Base-by-base conservation (phyloP, 108 stramenopile species). In the Cyclotella kingstonii region DNA sequence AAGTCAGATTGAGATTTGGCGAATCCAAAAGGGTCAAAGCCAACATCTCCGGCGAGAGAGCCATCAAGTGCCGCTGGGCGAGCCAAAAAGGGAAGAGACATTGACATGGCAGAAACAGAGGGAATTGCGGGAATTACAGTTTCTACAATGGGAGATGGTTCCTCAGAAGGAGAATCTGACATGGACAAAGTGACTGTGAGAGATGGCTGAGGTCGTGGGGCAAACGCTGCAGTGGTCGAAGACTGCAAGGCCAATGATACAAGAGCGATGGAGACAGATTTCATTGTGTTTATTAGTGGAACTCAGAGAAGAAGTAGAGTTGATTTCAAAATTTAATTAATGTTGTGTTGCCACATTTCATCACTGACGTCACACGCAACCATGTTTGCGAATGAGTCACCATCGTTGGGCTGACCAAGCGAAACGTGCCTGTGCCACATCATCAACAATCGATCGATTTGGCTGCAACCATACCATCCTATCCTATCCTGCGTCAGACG, bases 21-120 rank as follows among this genome's bases (percentile, higher is more conserved):
- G 55, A 95, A 90, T 26, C 88, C 88, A 11, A 93, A 56, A 23
- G 95, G 95, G 67, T 95, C 95, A 56, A 95, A 95, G 18, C 95
- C 95, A n/a, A 90, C 90, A 64, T 93, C 91, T 27, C 91, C 95
- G 10, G 84, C 84, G 9, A 89, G 69, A 1, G 72, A 44, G 25
- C 95, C 90, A 50, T 81, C 81, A 31, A 95, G 78, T 17, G 72
- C 68, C 2, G 51, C 56, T 12, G 89, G 89, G 23, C 82, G 81
- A 6, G 77, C 63, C 60, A 93, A 63, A 75, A 88, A 93, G 27
- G 92, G 92, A 22, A 93, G 56, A 22, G 86, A 56, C 26, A 78
- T 56, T 6, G 81, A 82, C 83, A 76, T 84, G 17, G 45, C 42
- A 6, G 80, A 63, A n/a, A 60, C 44, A 25, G 60, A 36, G 14